phyloP scores from a whole-genome alignment of 495 filamentous ascomycete species.

The Pyrenopolyporus hunteri region DNA sequence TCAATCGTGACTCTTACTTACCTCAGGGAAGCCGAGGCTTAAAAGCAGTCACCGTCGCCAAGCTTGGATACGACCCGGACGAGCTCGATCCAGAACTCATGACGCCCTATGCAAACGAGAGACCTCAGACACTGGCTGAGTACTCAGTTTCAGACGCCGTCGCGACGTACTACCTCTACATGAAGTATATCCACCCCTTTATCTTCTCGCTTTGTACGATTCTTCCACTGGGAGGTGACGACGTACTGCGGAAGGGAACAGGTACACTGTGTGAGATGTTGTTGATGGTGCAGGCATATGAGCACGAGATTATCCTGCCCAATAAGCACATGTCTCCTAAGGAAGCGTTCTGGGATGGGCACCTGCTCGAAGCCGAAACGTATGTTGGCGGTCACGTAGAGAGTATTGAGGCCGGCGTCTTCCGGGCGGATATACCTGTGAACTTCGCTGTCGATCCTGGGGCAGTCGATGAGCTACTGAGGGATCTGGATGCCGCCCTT shows the following conservation, averaged over 20 bases:
- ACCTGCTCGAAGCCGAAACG: constrained; percentile 93
- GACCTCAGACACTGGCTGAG: constrained; percentile 91
- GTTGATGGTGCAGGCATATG: constrained; percentile 96
- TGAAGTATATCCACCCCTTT: constrained; percentile 99
- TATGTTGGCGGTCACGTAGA: constrained; percentile 99
- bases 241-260: constrained; percentile 92
- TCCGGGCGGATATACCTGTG: constrained; percentile 91
- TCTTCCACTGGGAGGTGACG: constrained; percentile 89
- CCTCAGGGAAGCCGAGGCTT: constrained; percentile 96
- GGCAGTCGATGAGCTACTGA: constrained; percentile 86
- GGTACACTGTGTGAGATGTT: constrained; percentile 99
- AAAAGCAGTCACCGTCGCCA: constrained; percentile 96
- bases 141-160: constrained; percentile 99
- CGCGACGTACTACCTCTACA: constrained; percentile 98
- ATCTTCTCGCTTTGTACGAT: constrained; percentile 99
- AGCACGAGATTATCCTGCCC: constrained; percentile 87
- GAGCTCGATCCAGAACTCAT: constrained; percentile 98
- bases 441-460: constrained; percentile 86
- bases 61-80: constrained; percentile 97
- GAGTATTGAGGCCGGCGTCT: constrained; percentile 98
- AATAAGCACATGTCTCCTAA: constrained; percentile 94
- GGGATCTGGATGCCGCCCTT: constrained; percentile 87
- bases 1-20: constrained; percentile 97
- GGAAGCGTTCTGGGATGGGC: constrained; percentile 95
- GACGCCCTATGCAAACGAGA: constrained; percentile 91